These are phyloP conservation scores for Diaporthe sp. DNA, from an alignment of 2,329 filamentous ascomycete genomes.

Conservation along the genomic window DNA sequence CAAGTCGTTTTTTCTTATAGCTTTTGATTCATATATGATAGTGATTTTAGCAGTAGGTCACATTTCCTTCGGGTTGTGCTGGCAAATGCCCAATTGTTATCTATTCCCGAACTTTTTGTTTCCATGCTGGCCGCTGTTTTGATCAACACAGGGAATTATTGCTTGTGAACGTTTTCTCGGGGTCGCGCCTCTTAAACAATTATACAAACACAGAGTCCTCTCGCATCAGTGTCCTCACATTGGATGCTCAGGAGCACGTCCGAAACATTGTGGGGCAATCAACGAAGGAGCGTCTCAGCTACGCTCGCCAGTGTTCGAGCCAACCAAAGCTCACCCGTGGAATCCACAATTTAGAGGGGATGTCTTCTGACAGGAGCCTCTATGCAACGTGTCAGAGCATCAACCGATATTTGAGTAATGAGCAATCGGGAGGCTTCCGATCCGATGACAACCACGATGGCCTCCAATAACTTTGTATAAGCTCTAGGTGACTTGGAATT, in stretches of 20 bases:
- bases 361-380: background rate
- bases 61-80: too few species aligned
- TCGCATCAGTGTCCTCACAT: background rate
- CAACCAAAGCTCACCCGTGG: background rate
- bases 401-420: background rate
- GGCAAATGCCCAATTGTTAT: too few species aligned
- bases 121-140: fast-evolving
- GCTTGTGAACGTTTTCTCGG: background rate
- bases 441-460: background rate
- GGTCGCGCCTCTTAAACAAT: too few species aligned
- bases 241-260: background rate
- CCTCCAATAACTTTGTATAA: background rate
- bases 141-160: background rate
- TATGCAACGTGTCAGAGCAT: background rate
- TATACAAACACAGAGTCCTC: background rate
- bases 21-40: too few species aligned
- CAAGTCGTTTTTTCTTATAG: too few species aligned
- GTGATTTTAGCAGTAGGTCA: too few species aligned
- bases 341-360: background rate
- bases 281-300: background rate
- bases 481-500: background rate
- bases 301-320: slow-evolving; percentile 5
- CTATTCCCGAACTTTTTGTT: background rate
- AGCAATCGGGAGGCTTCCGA: background rate
- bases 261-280: background rate